A percentile compares a stretch with the other conserved stretches of the same genome.
phyloP scores from a whole-genome alignment of 2,329 filamentous ascomycete genomes.

The Fusarium sp. region DNA sequence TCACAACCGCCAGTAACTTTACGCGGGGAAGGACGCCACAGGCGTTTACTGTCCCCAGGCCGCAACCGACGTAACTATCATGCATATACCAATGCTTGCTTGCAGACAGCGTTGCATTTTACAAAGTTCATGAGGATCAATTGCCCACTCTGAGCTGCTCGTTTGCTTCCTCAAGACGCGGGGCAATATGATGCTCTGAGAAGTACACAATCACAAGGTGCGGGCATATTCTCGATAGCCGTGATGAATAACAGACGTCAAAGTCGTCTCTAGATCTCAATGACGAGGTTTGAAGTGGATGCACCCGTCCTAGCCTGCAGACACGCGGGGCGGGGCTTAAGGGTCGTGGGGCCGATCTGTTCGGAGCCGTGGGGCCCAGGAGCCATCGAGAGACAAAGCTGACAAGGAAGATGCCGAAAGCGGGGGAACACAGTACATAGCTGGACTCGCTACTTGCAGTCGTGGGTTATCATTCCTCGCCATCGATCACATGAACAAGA shows the following conservation, averaged over 20 bases:
- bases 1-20: slow-evolving; percentile 25
- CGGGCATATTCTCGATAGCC: neutral
- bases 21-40: slow-evolving; percentile 26
- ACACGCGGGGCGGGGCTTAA: slow-evolving; percentile 25
- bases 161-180: neutral
- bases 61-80: slow-evolving; percentile 9
- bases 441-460: neutral
- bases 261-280: slow-evolving; percentile 17
- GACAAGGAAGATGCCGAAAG: slow-evolving; percentile 33
- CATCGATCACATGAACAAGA: slow-evolving; percentile 6
- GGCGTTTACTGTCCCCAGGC: slow-evolving; percentile 8
- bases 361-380: slow-evolving; percentile 7
- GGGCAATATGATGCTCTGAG: neutral
- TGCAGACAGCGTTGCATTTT: slow-evolving; percentile 19
- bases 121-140: slow-evolving; percentile 1
- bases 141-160: neutral
- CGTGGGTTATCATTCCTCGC: neutral
- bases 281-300: slow-evolving; percentile 32
- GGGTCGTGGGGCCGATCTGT: slow-evolving; percentile 31
- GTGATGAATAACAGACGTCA: slow-evolving; percentile 14
- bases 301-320: neutral
- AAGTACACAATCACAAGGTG: neutral
- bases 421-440: neutral
- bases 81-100: slow-evolving; percentile 18
- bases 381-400: neutral